Base-by-base conservation (phyloP, 768 basidiomycete species). In the Boletales sp. region DNA sequence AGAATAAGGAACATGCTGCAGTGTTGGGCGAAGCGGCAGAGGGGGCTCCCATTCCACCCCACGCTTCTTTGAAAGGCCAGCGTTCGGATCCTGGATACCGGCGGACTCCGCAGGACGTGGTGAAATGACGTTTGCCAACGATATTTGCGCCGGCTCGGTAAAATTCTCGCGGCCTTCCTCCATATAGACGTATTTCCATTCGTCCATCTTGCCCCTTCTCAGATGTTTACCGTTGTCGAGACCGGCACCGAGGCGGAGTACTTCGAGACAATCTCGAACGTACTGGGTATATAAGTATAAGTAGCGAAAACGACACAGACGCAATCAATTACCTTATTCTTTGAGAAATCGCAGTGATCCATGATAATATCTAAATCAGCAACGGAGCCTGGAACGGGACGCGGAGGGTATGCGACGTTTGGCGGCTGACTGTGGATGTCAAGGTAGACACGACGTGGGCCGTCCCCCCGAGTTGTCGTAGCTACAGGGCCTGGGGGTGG, bases 241-340 rank as follows among this genome's bases (percentile, higher is more conserved):
- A 14, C 91, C 88, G 8, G 79, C 90, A 4, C 94, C 95, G 12
- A 94, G 73, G n/a, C 95, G 82, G 25, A 99, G 79, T 40, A 95
- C 85, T 68, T 98, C 94, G 36, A 99, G 75, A 61, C 96, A 99
- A 65, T 98, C 96, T 36, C 95, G 84, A n/a, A 98, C 95, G 71
- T 90, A 94, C 90, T 96, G 63, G 18, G 30, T 40, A 21, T 32
- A 41, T 25, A 21, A 40, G 14, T 54, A 46, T 65, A 51, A 59
- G 51, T 25, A 10, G 48, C 30, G 33, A 28, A 36, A 14, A 36
- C 35, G 48, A 18, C 3, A 32, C 10, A 41, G 44, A 36, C 15
- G 25, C 41, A 38, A 48, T 21, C 13, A 19, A 28, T 54, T 44
- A 87, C 90, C 76, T 90, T 90, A 58, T 81, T 78, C 54, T 81